phyloP scores from a whole-genome alignment of 305 asterid genomes.

The Fraxinus sp. region DNA sequence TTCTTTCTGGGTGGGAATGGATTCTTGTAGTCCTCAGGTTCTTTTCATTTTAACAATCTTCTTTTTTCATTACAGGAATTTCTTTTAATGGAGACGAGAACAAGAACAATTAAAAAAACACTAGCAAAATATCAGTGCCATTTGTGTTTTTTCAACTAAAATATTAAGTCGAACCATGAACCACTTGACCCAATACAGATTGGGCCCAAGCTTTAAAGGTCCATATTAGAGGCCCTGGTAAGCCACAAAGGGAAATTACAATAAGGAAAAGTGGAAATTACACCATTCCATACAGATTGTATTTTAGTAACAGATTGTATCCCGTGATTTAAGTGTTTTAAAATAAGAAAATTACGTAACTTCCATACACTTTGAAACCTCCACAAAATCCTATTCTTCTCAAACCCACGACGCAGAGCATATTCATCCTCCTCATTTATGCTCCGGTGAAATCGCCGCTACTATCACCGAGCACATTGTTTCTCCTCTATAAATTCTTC shows the following conservation, averaged over 20 bases:
- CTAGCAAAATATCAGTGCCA: background rate
- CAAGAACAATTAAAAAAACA: background rate
- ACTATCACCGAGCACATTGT: too few relatives aligned
- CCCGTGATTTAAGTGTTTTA: too few relatives aligned
- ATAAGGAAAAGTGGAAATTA: too few relatives aligned
- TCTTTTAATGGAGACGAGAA: background rate
- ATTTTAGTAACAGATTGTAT: too few relatives aligned
- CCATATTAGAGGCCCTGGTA: background rate
- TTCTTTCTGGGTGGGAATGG: conserved; percentile 37
- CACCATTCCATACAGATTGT: too few relatives aligned
- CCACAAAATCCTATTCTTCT: too few relatives aligned
- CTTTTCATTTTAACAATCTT: background rate
- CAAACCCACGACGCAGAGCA: too few relatives aligned
- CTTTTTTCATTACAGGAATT: background rate
- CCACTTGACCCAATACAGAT: background rate
- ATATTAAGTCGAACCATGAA: background rate
- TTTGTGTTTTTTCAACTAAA: background rate
- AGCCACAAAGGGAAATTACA: background rate
- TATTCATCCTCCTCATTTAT: too few relatives aligned
- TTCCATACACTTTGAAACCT: too few relatives aligned
- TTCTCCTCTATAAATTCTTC: too few relatives aligned
- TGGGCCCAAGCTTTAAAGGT: background rate
- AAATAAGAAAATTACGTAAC: too few relatives aligned
- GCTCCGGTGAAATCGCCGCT: too few relatives aligned
- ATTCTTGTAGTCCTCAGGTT: conserved; percentile 1